These are phyloP conservation scores for Penicillium odoratum DNA, from an alignment of 495 filamentous ascomycete species.

Conservation along the genomic window DNA sequence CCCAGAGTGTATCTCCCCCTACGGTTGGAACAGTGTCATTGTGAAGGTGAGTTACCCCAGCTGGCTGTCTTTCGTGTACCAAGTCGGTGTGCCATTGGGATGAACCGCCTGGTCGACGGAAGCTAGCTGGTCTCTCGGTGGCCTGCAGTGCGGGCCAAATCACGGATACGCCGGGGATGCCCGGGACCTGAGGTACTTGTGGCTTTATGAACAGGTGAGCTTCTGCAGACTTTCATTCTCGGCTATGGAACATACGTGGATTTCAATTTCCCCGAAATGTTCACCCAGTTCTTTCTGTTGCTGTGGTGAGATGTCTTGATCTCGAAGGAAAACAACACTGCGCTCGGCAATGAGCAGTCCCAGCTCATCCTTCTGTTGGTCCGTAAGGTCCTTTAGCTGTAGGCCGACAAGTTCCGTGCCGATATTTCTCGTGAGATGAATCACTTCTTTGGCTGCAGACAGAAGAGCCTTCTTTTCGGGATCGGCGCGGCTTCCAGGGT, in stretches of 20 bases:
- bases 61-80: constrained; percentile 68
- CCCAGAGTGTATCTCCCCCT: constrained; percentile 74
- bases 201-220: constrained; percentile 42
- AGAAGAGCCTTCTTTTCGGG: constrained; percentile 65
- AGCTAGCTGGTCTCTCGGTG: constrained; percentile 53
- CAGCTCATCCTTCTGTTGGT: constrained; percentile 70
- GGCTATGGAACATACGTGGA: constrained; percentile 53
- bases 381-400: constrained; percentile 66
- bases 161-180: constrained; percentile 62
- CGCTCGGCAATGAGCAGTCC: constrained; percentile 69
- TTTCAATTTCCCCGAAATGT: constrained; percentile 64
- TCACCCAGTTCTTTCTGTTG: constrained; percentile 67
- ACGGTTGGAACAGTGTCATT: constrained; percentile 63
- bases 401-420: constrained; percentile 71
- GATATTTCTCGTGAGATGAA: constrained; percentile 64
- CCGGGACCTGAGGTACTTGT: constrained; percentile 68
- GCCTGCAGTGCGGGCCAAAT: constrained; percentile 68
- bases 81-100: constrained; percentile 71
- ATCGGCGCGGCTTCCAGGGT: constrained; percentile 65
- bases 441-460: constrained; percentile 64
- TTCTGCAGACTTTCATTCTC: neutral
- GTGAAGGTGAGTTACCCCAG: constrained; percentile 68
- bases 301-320: constrained; percentile 69
- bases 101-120: constrained; percentile 63
- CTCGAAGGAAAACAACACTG: constrained; percentile 73